Percentiles rank a stretch among this genome's conserved stretches.
Evolutionary conservation across 768 basidiomycete genomes (phyloP).

Genomic region (Naganishia antarctica): DNA sequence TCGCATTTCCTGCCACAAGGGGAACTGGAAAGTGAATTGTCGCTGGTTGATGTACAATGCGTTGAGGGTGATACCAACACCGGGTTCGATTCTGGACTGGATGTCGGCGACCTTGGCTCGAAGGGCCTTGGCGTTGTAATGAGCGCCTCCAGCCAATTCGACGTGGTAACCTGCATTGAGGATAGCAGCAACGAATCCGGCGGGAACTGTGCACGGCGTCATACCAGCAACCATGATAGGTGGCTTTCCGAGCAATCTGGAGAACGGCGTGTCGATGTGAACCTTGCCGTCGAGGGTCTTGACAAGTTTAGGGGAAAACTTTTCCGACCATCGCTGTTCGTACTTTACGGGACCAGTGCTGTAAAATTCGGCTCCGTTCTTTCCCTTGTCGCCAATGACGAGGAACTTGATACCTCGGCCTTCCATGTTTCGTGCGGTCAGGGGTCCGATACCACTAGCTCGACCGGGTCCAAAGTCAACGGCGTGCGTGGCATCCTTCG

Average conservation of each 20-base stretch:
- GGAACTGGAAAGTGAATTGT: conserved; percentile 94
- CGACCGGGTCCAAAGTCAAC: conserved; percentile 97
- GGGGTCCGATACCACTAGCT: conserved; percentile 80
- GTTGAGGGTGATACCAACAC: conserved; percentile 89
- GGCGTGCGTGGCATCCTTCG: conserved; percentile 83
- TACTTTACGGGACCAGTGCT: conserved; percentile 60
- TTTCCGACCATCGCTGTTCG: conserved; percentile 88
- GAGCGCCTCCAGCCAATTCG: conserved; percentile 95
- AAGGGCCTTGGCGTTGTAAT: conserved; percentile 85
- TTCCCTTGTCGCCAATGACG: conserved; percentile 82
- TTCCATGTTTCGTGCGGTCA: conserved; percentile 84
- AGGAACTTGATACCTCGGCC: conserved; percentile 88
- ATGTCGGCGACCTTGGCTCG: conserved; percentile 91
- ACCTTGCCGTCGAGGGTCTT: conserved; percentile 88
- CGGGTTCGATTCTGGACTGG: conserved; percentile 72
- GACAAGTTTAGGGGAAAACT: conserved; percentile 75
- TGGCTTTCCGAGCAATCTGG: conserved; percentile 88
- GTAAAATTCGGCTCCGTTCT: conserved; percentile 82
- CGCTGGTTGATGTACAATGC: conserved; percentile 96
- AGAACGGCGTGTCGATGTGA: conserved; percentile 92
- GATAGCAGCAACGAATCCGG: conserved; percentile 87
- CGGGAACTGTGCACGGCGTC: conserved; percentile 95
- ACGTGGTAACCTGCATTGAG: conserved; percentile 91
- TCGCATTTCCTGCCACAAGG: conserved; percentile 96
- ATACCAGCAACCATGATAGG: conserved; percentile 99